Percentiles rank a stretch among this genome's conserved stretches.
Conservation (phyloP, 2,329 filamentous ascomycete genomes). For the Zalaria sp. region DNA sequence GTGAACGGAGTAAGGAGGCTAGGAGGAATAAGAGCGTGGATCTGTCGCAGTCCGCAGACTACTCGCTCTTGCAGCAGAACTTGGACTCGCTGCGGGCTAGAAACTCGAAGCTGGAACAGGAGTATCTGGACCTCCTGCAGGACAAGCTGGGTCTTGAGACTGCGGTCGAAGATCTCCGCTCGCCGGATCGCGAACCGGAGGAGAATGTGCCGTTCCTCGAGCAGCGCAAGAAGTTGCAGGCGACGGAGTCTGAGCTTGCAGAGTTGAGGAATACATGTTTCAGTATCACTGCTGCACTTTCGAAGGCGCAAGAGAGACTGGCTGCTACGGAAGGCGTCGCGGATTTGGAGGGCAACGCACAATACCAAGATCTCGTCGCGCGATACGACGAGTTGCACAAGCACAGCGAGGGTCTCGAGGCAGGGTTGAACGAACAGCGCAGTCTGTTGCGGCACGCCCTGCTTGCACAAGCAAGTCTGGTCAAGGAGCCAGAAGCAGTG, state of each 20-base stretch:
- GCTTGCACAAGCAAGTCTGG: constrained; percentile 4
- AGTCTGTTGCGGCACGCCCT: constrained; percentile 12
- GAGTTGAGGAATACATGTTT: constrained; percentile 16
- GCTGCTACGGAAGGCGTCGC: constrained; percentile 3
- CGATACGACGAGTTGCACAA: constrained; percentile 8
- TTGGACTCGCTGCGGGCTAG: constrained; percentile 23
- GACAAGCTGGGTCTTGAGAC: constrained; percentile 17
- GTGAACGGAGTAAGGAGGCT: constrained; percentile 10
- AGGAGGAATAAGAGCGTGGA: constrained; percentile 2
- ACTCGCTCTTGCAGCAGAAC: constrained; percentile 24
- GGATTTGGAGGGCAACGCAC: constrained; percentile 5
- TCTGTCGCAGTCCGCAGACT: constrained; percentile 3
- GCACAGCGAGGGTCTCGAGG: constrained; percentile 9
- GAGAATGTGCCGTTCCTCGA: constrained; percentile 10
- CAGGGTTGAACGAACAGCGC: constrained; percentile 10
- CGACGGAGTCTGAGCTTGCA: constrained; percentile 10
- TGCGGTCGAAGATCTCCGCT: constrained; percentile 22
- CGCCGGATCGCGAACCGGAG: constrained; percentile 17
- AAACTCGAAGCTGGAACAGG: constrained; percentile 21
- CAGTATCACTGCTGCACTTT: constrained; percentile 7
- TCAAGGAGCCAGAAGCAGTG: constrained; percentile 7
- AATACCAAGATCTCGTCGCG: constrained; percentile 6
- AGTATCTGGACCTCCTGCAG: constrained; percentile 27
- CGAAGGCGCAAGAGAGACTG: constrained; percentile 8
- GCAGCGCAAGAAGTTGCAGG: constrained; percentile 9